A percentile compares a stretch with the other conserved stretches of the same genome.
Conservation (phyloP, 805 yeast genomes). For the Candida pseudoglaebosa region DNA sequence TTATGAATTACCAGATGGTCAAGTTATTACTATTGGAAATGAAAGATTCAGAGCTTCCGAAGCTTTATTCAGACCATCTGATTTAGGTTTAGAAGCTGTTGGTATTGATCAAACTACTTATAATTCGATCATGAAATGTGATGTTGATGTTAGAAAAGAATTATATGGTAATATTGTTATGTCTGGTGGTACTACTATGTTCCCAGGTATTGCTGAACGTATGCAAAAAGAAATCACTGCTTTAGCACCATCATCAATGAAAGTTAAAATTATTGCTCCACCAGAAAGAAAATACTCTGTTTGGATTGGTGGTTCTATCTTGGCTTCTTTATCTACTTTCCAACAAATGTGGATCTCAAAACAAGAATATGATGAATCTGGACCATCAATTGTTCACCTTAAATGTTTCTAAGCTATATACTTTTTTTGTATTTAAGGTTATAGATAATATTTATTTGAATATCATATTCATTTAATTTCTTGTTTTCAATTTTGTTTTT, state of each 20-base stretch:
- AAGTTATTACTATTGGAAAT: slow-evolving; percentile 98
- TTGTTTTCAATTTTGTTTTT: slow-evolving; percentile 4
- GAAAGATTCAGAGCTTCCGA: slow-evolving; percentile 99
- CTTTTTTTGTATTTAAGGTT: background rate
- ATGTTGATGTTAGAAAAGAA: slow-evolving; percentile 98
- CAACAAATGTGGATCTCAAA: slow-evolving; percentile 99
- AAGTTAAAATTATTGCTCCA: slow-evolving; percentile 98
- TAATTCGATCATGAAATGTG: slow-evolving; percentile 97
- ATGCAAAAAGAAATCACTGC: slow-evolving; percentile 99
- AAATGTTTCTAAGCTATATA: slow-evolving; percentile 69
- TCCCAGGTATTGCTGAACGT: slow-evolving; percentile 99
- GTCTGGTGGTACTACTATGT: slow-evolving; percentile 99
- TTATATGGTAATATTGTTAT: slow-evolving; percentile 98
- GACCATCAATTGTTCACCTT: slow-evolving; percentile 98
- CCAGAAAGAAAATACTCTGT: slow-evolving; percentile 99
- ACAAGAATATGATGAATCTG: slow-evolving; percentile 99
- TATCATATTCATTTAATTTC: slow-evolving; percentile 3
- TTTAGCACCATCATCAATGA: slow-evolving; percentile 99
- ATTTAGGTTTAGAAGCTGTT: slow-evolving; percentile 85
- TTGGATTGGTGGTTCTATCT: slow-evolving; percentile 99
- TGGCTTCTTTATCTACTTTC: slow-evolving; percentile 98
- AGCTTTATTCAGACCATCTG: slow-evolving; percentile 98
- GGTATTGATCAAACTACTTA: slow-evolving; percentile 98
- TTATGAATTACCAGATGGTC: slow-evolving; percentile 99
- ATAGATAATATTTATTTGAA: slow-evolving; percentile 2